Evolutionary conservation across 441 rosid species (phyloP), one percentile per base, ranked within the genome.

Genomic region (Erysimum cheiri): DNA sequence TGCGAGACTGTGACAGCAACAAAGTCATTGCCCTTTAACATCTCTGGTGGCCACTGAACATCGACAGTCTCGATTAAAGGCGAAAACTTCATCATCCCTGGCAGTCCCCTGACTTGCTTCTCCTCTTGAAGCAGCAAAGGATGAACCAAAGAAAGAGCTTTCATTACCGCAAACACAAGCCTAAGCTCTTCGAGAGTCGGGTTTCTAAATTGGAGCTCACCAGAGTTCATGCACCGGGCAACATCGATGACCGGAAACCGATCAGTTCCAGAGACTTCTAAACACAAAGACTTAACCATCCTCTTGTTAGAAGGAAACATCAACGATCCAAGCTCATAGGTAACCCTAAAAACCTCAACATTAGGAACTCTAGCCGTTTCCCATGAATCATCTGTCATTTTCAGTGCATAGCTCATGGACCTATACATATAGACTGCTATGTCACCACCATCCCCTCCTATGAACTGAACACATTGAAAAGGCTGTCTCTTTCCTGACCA

Each of bases 391-490:
- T 67, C 36, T 7, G 81, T 80, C 89, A 86, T 87, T 60, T 75
- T 83, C 83, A 80, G 74, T 64, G 86, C 89, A 75, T 80, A 85
- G 76, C 46, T 77, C 67, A 79, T 84, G 29, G 87, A 80, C 56
- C 84, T 77, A 71, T 82, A 87, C 85, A 89, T 75, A 48, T 85
- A 70, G 54, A 85, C 68, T 40, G 88, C 85, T 49, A 89, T 77
- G 70, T 89, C 89, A 53, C 96, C 92, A 71, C 92, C 89, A 77
- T 85, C 87, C 4, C 88, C 96, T 41, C 92, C 92, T 36, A 85
- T 81, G 77, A 89, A 85, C 79, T 85, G 93, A 44, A 77, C 84
- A 72, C 91, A 87, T 1, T 83, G 81, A 73, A 87, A 87, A 50
- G 81, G 88, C 40, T 83, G 89, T 59, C 82, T 89, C 74, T 86